phyloP scores from a whole-genome alignment of 768 basidiomycete species.

The Boletus rubropictus region DNA sequence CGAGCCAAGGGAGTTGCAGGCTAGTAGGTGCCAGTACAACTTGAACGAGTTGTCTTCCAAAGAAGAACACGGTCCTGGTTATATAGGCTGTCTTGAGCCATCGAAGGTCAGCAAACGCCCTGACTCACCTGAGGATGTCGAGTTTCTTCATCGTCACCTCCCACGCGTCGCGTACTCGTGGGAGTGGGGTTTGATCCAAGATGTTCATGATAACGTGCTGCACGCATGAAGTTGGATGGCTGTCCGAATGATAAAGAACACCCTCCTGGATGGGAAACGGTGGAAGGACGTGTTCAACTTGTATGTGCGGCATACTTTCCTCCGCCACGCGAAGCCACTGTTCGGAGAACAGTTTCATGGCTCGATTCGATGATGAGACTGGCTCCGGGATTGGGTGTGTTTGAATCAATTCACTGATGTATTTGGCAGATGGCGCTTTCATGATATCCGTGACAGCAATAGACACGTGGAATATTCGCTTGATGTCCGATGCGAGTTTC shows the following conservation, averaged over 20 bases:
- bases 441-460: constrained; percentile 30
- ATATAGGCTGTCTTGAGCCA: not conserved
- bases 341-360: constrained; percentile 15
- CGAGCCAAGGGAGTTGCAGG: constrained; percentile 14
- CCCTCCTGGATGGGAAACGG: constrained; percentile 46
- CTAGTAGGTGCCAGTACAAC: constrained; percentile 19
- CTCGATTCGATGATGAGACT: not conserved
- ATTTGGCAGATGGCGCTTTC: constrained; percentile 20
- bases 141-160: constrained; percentile 20
- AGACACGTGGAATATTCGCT: constrained; percentile 11
- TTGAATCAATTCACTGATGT: constrained; percentile 17
- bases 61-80: constrained; percentile 30
- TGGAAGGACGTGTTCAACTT: constrained; percentile 30
- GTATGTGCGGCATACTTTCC: constrained; percentile 1
- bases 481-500: constrained; percentile 21
- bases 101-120: not conserved
- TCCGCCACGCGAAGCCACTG: constrained; percentile 12
- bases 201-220: constrained; percentile 38
- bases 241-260: constrained; percentile 38
- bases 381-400: not conserved
- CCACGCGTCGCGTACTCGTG: constrained; percentile 33
- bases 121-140: constrained; percentile 26
- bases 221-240: constrained; percentile 37
- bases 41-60: constrained; percentile 26
- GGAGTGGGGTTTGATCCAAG: constrained; percentile 16